Conservation (phyloP, 1,139 yeast genomes). For the Debaryomycetaceae sp. region DNA sequence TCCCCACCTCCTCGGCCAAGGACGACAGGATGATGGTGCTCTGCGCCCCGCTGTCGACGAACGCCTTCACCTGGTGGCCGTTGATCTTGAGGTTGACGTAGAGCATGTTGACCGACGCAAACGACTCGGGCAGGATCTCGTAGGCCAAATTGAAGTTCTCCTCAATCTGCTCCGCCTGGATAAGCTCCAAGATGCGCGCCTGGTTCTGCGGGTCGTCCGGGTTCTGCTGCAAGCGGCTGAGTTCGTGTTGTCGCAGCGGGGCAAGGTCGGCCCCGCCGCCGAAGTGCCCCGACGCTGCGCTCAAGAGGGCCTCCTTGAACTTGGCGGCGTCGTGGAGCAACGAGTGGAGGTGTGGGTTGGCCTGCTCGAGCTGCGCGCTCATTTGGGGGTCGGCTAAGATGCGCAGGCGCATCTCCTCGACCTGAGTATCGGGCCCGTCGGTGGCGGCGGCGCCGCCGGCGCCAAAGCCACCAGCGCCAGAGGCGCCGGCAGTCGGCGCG, state of each 20-base stretch:
- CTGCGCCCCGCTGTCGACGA: constrained; percentile 97
- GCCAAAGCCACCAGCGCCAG: constrained; percentile 8
- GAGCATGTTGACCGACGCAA: constrained; percentile 78
- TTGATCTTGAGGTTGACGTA: constrained; percentile 75
- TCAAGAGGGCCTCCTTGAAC: constrained; percentile 45
- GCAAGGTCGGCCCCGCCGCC: constrained; percentile 8
- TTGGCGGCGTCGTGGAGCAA: constrained; percentile 47
- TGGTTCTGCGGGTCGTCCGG: constrained; percentile 78
- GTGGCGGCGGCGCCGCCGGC: constrained; percentile 1
- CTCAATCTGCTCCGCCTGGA: constrained; percentile 68
- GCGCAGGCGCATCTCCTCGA: constrained; percentile 50
- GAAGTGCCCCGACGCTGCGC: not conserved
- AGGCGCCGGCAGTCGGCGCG: constrained; percentile 6
- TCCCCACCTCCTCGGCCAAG: constrained; percentile 69
- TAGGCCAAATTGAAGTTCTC: constrained; percentile 76
- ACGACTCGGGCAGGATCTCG: constrained; percentile 87
- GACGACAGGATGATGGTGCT: constrained; percentile 75
- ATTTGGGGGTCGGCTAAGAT: constrained; percentile 36
- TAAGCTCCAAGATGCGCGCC: constrained; percentile 60
- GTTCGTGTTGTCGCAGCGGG: constrained; percentile 40
- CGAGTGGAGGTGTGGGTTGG: constrained; percentile 40
- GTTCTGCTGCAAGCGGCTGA: constrained; percentile 47
- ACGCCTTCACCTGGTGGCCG: constrained; percentile 79
- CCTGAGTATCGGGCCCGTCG: constrained; percentile 27
- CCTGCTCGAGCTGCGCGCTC: constrained; percentile 26